Conservation (phyloP, 495 filamentous ascomycete species). For the Neurospora terricola region DNA sequence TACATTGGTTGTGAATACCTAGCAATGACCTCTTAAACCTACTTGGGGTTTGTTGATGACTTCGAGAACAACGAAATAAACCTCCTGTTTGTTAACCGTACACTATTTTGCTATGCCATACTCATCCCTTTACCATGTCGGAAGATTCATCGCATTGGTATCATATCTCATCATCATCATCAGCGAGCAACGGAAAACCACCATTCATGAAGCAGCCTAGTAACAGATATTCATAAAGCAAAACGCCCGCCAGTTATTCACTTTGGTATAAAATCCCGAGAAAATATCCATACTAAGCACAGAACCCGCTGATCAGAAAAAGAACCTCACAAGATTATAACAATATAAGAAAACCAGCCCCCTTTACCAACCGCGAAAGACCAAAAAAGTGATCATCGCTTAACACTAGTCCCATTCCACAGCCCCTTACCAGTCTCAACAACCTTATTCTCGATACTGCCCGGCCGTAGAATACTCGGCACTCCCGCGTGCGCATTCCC, state of each 20-base stretch:
- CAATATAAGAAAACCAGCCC: background rate
- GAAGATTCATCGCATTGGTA: too few species aligned
- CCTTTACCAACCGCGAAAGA: background rate
- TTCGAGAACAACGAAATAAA: background rate
- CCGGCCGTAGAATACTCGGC: constrained; percentile 22
- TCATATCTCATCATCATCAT: background rate
- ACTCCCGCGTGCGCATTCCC: constrained; percentile 5
- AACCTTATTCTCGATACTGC: constrained; percentile 20
- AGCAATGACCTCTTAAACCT: background rate
- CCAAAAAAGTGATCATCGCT: constrained; percentile 6
- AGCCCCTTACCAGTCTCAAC: constrained; percentile 25
- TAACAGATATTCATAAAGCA: background rate
- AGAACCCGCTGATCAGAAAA: background rate
- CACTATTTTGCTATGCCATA: too few species aligned
- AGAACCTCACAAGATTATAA: background rate
- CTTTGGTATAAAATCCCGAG: background rate
- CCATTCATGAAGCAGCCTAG: background rate
- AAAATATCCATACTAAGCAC: background rate
- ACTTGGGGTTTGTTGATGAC: background rate
- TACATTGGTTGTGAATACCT: background rate
- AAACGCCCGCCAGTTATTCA: background rate
- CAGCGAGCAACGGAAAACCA: background rate
- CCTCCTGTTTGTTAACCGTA: background rate
- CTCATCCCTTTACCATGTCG: too few species aligned
- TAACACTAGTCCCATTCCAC: constrained; percentile 17